Evolutionary conservation across 108 stramenopile species (phyloP).

Genomic region (Parmales sp.): DNA sequence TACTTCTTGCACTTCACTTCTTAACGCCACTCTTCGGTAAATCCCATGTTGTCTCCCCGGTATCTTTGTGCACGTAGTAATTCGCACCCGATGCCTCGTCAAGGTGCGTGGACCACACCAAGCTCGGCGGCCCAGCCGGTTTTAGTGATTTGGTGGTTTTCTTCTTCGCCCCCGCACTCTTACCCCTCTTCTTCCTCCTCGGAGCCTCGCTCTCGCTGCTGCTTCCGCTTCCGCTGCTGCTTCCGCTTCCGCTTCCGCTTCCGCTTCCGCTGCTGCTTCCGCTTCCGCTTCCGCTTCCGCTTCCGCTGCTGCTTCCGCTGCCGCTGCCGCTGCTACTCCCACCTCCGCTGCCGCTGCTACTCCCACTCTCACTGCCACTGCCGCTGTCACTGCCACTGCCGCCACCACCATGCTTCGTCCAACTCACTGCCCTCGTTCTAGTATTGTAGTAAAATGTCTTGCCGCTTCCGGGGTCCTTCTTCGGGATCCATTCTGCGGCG

Average conservation of each 20-base stretch:
- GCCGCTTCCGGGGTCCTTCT: neutral
- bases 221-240: neutral
- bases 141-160: no score
- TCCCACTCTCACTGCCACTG: neutral
- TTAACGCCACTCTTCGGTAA: neutral
- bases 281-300: neutral
- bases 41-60: conserved; percentile 2
- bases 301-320: neutral
- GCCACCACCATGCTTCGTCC: neutral
- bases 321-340: no score
- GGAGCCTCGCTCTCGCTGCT: neutral
- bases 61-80: neutral
- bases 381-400: neutral
- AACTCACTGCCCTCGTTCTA: neutral
- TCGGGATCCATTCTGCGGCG: neutral
- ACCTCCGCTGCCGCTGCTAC: neutral
- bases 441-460: neutral
- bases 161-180: no score
- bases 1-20: neutral
- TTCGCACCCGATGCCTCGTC: neutral
- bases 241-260: neutral
- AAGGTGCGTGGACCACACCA: neutral
- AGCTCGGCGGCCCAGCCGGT: no score
- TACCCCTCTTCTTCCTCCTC: neutral
- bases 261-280: neutral